A percentile compares a stretch with the other conserved stretches of the same genome.
Evolutionary conservation across 2,329 filamentous ascomycete species (phyloP).

Genomic region (Ascochyta clinopodiicola): DNA sequence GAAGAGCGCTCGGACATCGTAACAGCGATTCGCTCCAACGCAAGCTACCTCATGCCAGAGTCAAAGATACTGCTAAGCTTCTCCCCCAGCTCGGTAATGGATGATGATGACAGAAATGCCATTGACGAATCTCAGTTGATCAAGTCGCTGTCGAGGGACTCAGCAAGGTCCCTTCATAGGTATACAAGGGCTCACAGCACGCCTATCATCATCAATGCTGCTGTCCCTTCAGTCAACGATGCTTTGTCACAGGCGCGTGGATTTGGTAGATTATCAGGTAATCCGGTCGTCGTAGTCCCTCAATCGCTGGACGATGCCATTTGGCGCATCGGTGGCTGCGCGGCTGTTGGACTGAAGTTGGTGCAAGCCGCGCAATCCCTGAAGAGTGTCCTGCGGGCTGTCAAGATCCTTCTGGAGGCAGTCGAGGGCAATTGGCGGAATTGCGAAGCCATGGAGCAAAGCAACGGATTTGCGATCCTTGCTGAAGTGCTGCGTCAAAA

Average conservation of each 20-base stretch:
- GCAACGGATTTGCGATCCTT: conserved; percentile 90
- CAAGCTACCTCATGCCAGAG: conserved; percentile 81
- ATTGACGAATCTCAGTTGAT: conserved; percentile 76
- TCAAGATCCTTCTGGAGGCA: conserved; percentile 84
- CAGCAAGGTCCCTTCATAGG: conserved; percentile 71
- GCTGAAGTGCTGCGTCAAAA: conserved; percentile 85
- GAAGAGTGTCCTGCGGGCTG: conserved; percentile 75
- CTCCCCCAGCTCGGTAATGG: conserved; percentile 78
- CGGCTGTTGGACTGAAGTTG: conserved; percentile 82
- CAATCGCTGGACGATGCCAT: conserved; percentile 88
- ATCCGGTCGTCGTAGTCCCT: conserved; percentile 80
- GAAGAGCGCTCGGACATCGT: conserved; percentile 93
- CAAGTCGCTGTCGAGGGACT: conserved; percentile 75
- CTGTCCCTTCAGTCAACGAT: conserved; percentile 85
- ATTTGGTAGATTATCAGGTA: conserved; percentile 80
- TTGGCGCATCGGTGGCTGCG: conserved; percentile 92
- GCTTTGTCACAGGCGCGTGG: conserved; percentile 83
- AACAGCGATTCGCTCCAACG: conserved; percentile 83
- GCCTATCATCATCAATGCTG: conserved; percentile 84
- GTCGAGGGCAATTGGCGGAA: conserved; percentile 95
- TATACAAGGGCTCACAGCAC: conserved; percentile 76
- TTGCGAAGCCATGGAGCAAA: conserved; percentile 96
- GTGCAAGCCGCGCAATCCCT: conserved; percentile 76
- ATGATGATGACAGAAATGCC: conserved; percentile 77
- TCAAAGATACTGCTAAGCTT: conserved; percentile 82